Base-by-base conservation (phyloP, 129 eudicot genomes). In the Saussurea involucrata region DNA sequence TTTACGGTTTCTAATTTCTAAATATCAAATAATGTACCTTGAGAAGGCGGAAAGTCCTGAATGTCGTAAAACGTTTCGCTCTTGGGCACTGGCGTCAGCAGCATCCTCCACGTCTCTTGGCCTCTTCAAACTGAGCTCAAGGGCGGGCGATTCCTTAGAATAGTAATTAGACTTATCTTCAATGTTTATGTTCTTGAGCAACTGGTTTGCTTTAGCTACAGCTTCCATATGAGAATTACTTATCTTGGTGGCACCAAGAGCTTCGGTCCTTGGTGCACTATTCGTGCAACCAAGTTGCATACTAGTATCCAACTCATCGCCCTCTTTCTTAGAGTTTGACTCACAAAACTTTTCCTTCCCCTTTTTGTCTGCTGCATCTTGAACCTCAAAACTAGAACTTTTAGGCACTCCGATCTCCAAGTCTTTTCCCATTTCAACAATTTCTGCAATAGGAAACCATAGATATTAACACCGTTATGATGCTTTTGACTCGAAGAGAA, bases 1-100 rank as follows among this genome's bases (percentile, higher is more conserved):
- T 27, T 27, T 27, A 27, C 29, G 29, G 44, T 37, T 53, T n/a
- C 2, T 17, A 53, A 53, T 17, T 40, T 40, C 17, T 8, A 17
- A 2, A 37, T 40, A 11, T 10, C 61, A 78, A 11, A 70, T 66
- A 61, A 37, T 58, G 46, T 74, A 90, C 93, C 91, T 90, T 28
- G 93, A 82, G 84, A 90, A 90, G 72, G 96, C 96, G 20, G 96
- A 90, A 46, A 68, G 78, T 32, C 77, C 82, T 13, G 96, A 90
- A 69, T 82, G 96, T 32, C 89, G 83, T 66, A 90, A 74, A 33
- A 83, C 75, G 67, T 86, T 90, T 68, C 82, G 83, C 71, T 85
- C 89, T 70, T 74, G 73, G 40, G 72, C 82, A 76, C 66, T 81
- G 44, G 42, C 83, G 17, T 74, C 83, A 68, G 75, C 75, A 24